Base-by-base conservation (phyloP, 208 protist genomes). In the Leishmania amazonensis region DNA sequence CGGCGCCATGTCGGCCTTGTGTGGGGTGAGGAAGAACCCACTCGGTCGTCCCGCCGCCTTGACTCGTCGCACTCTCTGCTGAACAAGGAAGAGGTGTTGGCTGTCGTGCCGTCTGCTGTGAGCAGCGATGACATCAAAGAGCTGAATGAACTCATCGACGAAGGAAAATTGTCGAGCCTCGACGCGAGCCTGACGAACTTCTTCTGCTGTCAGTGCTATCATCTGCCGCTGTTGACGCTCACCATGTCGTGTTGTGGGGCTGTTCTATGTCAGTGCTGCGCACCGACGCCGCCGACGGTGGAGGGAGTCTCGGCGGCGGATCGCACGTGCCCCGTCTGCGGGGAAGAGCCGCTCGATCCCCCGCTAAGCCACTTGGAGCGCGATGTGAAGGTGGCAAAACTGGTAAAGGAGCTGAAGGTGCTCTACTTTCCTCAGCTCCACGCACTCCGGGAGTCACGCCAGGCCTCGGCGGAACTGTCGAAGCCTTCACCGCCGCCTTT, bases 241-340 rank as follows among this genome's bases (percentile, higher is more conserved):
- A 97, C 94, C 47, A 94, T 95, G 87, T 91, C 89, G 8, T 97
- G 94, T 83, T 97, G 94, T 76, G 94, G 90, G n/a, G 86, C 87
- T 7, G 78, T 95, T 60, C 31, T 97, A 49, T 97, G 94, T 80
- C 58, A 84, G 40, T 62, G 74, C 19, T 97, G 94, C 81, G 88
- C 85, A 38, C 91, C 94, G 0, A 89, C 89, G 21, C 87, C 90
- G 3, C 86, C 88, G 9, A 87, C 86, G 2, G 83, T 88, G 9
- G 83, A 86, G 35, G 85, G 78, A 11, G 87, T 88, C 4, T 70
- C 87, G 42, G 81, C 77, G 35, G 76, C 84, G 28, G 85, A 89
- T 45, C 83, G 86, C 17, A 45, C 84, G 6, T 97, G 94, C 67
- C 85, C 85, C 0, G 76, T 93, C 15, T 97, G 94, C 83, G 77